phyloP scores from a whole-genome alignment of 805 yeast genomes.

The Candida ponderosae region DNA sequence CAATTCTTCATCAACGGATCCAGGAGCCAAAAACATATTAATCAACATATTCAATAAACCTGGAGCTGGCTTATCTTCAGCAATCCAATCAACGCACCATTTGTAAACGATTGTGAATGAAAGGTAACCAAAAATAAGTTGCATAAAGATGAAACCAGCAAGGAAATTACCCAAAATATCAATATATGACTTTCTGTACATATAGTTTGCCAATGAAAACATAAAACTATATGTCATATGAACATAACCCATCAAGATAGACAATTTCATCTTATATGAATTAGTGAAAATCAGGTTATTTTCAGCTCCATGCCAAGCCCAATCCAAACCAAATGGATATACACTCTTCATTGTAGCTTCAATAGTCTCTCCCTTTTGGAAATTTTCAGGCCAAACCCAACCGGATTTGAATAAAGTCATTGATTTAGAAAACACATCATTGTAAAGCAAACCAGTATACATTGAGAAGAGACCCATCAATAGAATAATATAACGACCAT shows the following conservation, averaged over 20 bases:
- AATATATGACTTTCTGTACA: constrained; percentile 58
- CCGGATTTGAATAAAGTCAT: constrained; percentile 82
- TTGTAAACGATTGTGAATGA: constrained; percentile 82
- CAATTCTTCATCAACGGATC: constrained; percentile 71
- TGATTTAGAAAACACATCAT: constrained; percentile 87
- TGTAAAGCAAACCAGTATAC: constrained; percentile 91
- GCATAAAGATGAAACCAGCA: constrained; percentile 93
- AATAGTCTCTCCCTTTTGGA: constrained; percentile 62
- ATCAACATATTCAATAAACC: constrained; percentile 91
- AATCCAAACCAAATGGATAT: constrained; percentile 84
- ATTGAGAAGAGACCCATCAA: constrained; percentile 94
- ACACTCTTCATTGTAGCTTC: constrained; percentile 60
- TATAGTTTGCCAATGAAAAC: constrained; percentile 78
- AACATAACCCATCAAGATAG: constrained; percentile 86
- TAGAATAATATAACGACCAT: constrained; percentile 84
- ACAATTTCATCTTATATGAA: constrained; percentile 95
- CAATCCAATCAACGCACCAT: constrained; percentile 92
- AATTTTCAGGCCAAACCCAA: constrained; percentile 86
- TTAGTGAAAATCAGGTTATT: constrained; percentile 84
- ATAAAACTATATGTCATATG: constrained; percentile 90
- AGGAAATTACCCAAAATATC: constrained; percentile 90
- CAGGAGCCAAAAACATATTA: constrained; percentile 93
- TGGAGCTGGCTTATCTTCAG: constrained; percentile 73
- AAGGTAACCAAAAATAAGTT: constrained; percentile 90
- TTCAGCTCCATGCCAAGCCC: constrained; percentile 96